Evolutionary conservation across 257 asterid species (phyloP).

Genomic region (Nicotiana tomentosiformis): DNA sequence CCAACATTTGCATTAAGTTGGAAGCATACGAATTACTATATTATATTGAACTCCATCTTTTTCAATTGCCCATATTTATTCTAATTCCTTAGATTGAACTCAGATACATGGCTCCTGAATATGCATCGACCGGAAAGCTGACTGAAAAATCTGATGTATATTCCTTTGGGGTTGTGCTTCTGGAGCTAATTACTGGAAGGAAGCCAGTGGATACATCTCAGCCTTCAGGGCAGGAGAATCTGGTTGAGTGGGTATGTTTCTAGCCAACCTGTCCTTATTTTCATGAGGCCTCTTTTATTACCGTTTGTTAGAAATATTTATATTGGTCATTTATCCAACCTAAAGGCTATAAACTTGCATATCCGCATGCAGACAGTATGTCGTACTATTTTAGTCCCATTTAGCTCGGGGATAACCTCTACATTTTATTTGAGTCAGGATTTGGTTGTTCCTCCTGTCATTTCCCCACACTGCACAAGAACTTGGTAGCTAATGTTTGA

Average conservation of each 20-base stretch:
- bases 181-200: slow-evolving; percentile 84
- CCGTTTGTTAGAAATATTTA: background rate
- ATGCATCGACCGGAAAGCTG: slow-evolving; percentile 87
- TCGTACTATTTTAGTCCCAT: background rate
- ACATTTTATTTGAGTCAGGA: background rate
- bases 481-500: background rate
- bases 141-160: slow-evolving; percentile 85
- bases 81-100: slow-evolving; percentile 12
- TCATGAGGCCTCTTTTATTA: background rate
- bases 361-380: background rate
- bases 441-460: background rate
- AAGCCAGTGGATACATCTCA: slow-evolving; percentile 91
- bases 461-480: background rate
- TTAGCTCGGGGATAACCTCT: background rate
- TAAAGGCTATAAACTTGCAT: background rate
- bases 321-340: background rate
- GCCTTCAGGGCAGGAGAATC: slow-evolving; percentile 83
- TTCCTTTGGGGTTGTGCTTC: slow-evolving; percentile 87
- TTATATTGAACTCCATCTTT: background rate
- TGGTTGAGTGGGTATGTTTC: slow-evolving; percentile 87
- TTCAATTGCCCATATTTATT: background rate
- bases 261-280: slow-evolving; percentile 1
- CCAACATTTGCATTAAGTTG: background rate
- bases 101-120: slow-evolving; percentile 99
- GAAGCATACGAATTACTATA: background rate